Evolutionary conservation across 768 basidiomycete genomes (phyloP).

Genomic region (Suillus cothurnatus): DNA sequence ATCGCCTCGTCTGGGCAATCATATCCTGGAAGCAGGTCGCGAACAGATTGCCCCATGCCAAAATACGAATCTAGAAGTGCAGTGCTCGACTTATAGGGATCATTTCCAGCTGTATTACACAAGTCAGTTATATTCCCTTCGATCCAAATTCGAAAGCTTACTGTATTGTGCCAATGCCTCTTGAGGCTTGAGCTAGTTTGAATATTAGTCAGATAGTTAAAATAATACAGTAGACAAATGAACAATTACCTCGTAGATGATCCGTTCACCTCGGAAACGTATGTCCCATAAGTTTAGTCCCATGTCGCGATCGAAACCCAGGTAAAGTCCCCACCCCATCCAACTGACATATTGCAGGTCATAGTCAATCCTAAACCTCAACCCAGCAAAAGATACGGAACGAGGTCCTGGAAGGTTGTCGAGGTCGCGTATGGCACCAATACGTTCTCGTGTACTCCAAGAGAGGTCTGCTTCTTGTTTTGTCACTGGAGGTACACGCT

Average conservation of each 20-base stretch:
- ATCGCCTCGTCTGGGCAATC: slow-evolving; percentile 67
- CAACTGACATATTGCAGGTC: slow-evolving; percentile 57
- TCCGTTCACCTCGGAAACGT: slow-evolving; percentile 55
- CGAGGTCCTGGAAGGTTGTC: slow-evolving; percentile 68
- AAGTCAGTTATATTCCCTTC: not conserved
- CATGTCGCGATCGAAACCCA: slow-evolving; percentile 72
- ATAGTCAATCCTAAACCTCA: slow-evolving; percentile 57
- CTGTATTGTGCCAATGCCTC: slow-evolving; percentile 65
- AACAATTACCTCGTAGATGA: slow-evolving; percentile 56
- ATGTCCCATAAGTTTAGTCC: slow-evolving; percentile 66
- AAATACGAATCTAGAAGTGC: slow-evolving; percentile 66
- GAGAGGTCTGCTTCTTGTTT: slow-evolving; percentile 36
- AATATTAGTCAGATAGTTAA: not conserved
- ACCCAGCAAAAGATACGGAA: slow-evolving; percentile 59
- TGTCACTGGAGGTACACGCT: slow-evolving; percentile 39
- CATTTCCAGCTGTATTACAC: slow-evolving; percentile 48
- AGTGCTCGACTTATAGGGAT: slow-evolving; percentile 61
- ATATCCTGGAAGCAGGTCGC: slow-evolving; percentile 62
- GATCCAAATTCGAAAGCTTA: slow-evolving; percentile 21
- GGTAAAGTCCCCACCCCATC: slow-evolving; percentile 67
- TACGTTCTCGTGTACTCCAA: slow-evolving; percentile 51
- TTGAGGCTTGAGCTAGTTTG: slow-evolving; percentile 52
- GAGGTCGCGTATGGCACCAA: slow-evolving; percentile 47
- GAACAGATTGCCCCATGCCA: slow-evolving; percentile 59
- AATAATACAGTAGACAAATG: not conserved